phyloP scores from a whole-genome alignment of 805 yeast species.

The Tetrapisispora pingtungensis region DNA sequence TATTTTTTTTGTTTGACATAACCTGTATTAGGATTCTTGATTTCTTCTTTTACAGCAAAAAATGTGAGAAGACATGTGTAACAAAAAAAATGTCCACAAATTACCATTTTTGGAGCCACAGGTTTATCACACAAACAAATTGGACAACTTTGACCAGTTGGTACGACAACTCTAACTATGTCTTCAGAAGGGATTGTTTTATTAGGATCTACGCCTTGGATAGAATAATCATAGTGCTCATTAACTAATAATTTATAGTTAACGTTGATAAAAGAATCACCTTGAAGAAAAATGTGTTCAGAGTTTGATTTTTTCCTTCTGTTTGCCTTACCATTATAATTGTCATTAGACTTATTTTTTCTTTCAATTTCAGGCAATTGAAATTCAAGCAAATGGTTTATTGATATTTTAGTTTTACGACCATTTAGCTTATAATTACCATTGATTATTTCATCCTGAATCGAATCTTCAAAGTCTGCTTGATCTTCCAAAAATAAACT shows the following conservation, averaged over 20 bases:
- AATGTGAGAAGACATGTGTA: slow-evolving; percentile 68
- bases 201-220: slow-evolving; percentile 66
- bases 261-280: slow-evolving; percentile 68
- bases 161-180: slow-evolving; percentile 64
- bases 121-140: slow-evolving; percentile 80
- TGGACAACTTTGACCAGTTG: slow-evolving; percentile 76
- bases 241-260: slow-evolving; percentile 79
- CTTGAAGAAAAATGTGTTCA: slow-evolving; percentile 41
- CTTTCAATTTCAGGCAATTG: slow-evolving; percentile 35
- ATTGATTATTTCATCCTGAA: slow-evolving; percentile 29
- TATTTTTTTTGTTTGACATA: slow-evolving; percentile 35
- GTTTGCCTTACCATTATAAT: slow-evolving; percentile 15
- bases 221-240: slow-evolving; percentile 41
- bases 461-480: slow-evolving; percentile 8
- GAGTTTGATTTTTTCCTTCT: slow-evolving; percentile 19
- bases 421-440: slow-evolving; percentile 29
- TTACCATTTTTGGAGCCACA: slow-evolving; percentile 88
- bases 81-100: slow-evolving; percentile 91
- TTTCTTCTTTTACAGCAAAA: slow-evolving; percentile 39
- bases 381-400: slow-evolving; percentile 59
- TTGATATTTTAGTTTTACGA: slow-evolving; percentile 38
- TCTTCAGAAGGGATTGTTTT: slow-evolving; percentile 51
- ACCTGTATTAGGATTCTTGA: slow-evolving; percentile 25
- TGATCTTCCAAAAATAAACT: background rate
- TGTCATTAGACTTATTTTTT: slow-evolving; percentile 5